These are phyloP conservation scores for Mortierella sp. DNA, from an alignment of 371 early-diverging fungal species.

Conservation along the genomic window DNA sequence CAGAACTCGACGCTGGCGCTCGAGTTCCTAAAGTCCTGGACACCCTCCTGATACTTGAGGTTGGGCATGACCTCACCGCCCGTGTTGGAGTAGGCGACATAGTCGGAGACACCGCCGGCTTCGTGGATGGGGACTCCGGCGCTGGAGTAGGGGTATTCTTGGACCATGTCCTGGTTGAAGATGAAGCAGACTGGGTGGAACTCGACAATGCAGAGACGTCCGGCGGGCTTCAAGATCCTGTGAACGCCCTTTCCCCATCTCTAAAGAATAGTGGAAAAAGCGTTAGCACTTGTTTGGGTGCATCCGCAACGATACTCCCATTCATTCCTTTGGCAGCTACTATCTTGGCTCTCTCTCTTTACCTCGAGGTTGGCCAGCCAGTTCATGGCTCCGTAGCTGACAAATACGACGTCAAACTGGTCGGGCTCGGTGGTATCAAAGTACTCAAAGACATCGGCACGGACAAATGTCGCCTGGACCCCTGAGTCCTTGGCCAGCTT, in stretches of 20 bases:
- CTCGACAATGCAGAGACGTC: slow-evolving; percentile 40
- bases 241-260: slow-evolving; percentile 36
- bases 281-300: too few relatives aligned
- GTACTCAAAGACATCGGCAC: slow-evolving; percentile 49
- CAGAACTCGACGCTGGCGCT: slow-evolving; percentile 30
- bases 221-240: slow-evolving; percentile 44
- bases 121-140: slow-evolving; percentile 16
- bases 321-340: too few relatives aligned
- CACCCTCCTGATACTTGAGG: slow-evolving; percentile 33
- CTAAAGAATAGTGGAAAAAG: background rate
- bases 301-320: too few relatives aligned
- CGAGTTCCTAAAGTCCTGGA: slow-evolving; percentile 43
- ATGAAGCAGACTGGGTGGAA: slow-evolving; percentile 42
- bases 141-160: slow-evolving; percentile 35
- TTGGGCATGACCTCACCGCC: slow-evolving; percentile 29
- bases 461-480: slow-evolving; percentile 39
- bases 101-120: slow-evolving; percentile 33
- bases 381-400: slow-evolving; percentile 41
- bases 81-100: slow-evolving; percentile 30
- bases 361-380: slow-evolving; percentile 50
- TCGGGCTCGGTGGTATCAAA: slow-evolving; percentile 31
- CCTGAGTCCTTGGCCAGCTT: slow-evolving; percentile 42
- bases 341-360: background rate
- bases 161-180: slow-evolving; percentile 32
- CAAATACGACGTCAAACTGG: slow-evolving; percentile 55